Evolutionary conservation across 306 rosid species (phyloP), one percentile per base, ranked within the genome.

Genomic region (Chamaecrista fasciculata): DNA sequence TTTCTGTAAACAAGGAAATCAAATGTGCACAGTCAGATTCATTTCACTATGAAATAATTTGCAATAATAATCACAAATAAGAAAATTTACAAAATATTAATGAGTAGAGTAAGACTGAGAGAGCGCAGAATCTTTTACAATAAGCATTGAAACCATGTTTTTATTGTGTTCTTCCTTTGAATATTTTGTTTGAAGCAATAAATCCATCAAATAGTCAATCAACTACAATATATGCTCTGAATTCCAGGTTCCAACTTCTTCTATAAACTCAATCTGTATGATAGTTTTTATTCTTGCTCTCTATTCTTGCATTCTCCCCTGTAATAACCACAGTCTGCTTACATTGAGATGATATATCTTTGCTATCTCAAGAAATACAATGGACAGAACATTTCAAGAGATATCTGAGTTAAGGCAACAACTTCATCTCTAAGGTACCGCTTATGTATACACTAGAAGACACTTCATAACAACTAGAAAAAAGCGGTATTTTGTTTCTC

Each of bases 1-100:
- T 2, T 44, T 44, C 14, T 31, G 36, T 60, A 10, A 8, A 60
- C 4, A 55, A 31, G 7, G 5, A 10, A 31, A 51, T 19, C 44
- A 37, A 61, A 72, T 33, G 40, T 20, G 36, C 28, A 65, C 15
- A 12, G 4, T 49, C 34, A 34, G 37, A 51, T 34, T 50, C 37
- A 67, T 56, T 56, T 70, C 36, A 55, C 7, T 16, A 33, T 34
- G 40, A 56, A 53, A 56, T 47, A 55, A 56, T 56, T 74, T 33
- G 9, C 61, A 33, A 66, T 44, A 43, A 40, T 36, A 21, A 74
- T 44, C 18, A 42, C 23, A 51, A 37, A 50, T 18, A 72, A 62
- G 44, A 28, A 48, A 15, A 33, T 51, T 26, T 24, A 18, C 25
- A 59, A 53, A 74, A 55, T 40, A 43, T 5, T 42, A n/a, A 29